A percentile compares a stretch with the other conserved stretches of the same genome.
These are phyloP conservation scores for Mycocentrospora acerina DNA, from an alignment of 2,329 filamentous ascomycete species.

Conservation along the genomic window DNA sequence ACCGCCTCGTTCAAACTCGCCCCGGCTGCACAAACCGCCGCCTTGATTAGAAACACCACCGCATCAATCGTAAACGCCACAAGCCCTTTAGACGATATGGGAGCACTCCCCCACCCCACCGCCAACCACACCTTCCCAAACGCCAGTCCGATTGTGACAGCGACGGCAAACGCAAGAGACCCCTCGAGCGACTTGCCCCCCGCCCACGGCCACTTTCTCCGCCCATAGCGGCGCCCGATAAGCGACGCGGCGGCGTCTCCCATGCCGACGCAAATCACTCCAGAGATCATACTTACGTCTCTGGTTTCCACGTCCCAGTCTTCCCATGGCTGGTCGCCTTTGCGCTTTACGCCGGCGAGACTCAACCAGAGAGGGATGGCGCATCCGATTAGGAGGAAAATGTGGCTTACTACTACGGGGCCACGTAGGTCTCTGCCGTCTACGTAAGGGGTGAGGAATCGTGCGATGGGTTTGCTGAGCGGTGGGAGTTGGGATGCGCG, in stretches of 20 bases:
- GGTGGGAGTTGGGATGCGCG: conserved; percentile 90
- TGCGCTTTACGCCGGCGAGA: conserved; percentile 67
- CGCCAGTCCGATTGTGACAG: conserved; percentile 74
- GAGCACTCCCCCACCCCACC: conserved; percentile 64
- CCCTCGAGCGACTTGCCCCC: conserved; percentile 96
- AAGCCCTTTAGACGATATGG: conserved; percentile 44
- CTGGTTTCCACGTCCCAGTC: conserved; percentile 74
- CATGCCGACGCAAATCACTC: conserved; percentile 91
- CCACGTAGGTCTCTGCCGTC: conserved; percentile 91
- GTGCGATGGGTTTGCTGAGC: conserved; percentile 78
- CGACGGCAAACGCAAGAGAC: conserved; percentile 73
- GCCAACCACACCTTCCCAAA: conserved; percentile 72
- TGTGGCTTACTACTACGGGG: conserved; percentile 92
- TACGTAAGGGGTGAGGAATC: conserved; percentile 89
- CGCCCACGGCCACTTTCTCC: conserved; percentile 92
- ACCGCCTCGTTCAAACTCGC: conserved; percentile 94
- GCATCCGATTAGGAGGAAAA: conserved; percentile 92
- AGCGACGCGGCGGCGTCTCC: conserved; percentile 92
- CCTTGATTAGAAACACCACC: conserved; percentile 54
- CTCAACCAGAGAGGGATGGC: conserved; percentile 92
- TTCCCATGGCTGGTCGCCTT: conserved; percentile 55
- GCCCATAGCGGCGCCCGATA: conserved; percentile 82
- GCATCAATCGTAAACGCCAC: conserved; percentile 26
- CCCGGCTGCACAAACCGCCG: conserved; percentile 67
- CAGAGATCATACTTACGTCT: conserved; percentile 87